Evolutionary conservation across 345 rosid species (phyloP).

Genomic region (Litchi chinensis): DNA sequence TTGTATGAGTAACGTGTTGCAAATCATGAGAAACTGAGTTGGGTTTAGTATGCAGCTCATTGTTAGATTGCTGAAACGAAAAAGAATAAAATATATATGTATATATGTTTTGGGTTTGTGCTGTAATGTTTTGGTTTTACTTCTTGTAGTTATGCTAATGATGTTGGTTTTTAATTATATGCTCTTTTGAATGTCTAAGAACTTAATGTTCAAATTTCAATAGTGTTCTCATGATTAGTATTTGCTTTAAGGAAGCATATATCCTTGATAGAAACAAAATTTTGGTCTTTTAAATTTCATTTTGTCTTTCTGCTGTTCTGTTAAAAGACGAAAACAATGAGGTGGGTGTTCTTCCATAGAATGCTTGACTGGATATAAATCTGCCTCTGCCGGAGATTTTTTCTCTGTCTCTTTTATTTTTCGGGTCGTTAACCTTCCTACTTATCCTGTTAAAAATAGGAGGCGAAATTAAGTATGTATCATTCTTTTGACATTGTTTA

Average conservation of each 20-base stretch:
- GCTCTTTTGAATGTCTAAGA: neutral
- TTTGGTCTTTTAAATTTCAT: neutral
- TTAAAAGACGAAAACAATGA: neutral
- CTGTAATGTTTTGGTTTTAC: neutral
- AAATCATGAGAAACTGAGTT: neutral
- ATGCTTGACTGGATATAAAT: neutral
- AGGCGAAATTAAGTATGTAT: neutral
- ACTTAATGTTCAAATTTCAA: neutral
- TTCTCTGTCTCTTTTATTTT: neutral
- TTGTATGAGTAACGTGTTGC: neutral
- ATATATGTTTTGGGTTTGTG: neutral
- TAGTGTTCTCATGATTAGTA: neutral
- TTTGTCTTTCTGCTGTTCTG: neutral
- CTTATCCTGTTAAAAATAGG: neutral
- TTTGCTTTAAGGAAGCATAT: constrained; percentile 2
- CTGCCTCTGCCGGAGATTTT: no score
- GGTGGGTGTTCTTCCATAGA: constrained; percentile 3
- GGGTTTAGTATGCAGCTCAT: neutral
- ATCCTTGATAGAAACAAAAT: neutral
- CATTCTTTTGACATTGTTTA: neutral
- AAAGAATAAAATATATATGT: no score
- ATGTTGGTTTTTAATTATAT: neutral
- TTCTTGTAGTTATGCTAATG: neutral
- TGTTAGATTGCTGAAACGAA: neutral
- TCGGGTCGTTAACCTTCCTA: neutral